A percentile compares a stretch with the other conserved stretches of the same genome.
phyloP scores from a whole-genome alignment of 345 rosid genomes.

The Salix udensis region DNA sequence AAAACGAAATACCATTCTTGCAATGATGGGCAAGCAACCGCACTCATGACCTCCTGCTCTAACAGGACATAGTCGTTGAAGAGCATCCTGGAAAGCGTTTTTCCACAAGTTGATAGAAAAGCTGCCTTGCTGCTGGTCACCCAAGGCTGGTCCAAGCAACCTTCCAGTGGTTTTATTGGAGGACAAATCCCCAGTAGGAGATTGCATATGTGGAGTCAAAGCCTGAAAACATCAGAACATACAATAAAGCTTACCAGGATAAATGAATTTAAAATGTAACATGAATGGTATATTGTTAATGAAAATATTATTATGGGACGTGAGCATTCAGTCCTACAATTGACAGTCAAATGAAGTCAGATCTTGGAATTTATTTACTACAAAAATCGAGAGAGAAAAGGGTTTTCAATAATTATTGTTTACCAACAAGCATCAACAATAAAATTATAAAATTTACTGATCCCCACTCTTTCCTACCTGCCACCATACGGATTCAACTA shows the following conservation, averaged over 20 bases:
- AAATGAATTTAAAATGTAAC: background rate
- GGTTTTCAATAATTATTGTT: background rate
- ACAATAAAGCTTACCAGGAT: background rate
- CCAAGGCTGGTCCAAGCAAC: conserved; percentile 67
- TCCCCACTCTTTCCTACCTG: conserved; percentile 51
- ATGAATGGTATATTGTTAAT: background rate
- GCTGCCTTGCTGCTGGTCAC: conserved; percentile 76
- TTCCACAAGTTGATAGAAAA: conserved; percentile 76
- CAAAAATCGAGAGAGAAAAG: background rate
- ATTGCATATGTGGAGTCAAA: conserved; percentile 88
- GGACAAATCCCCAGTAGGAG: conserved; percentile 44
- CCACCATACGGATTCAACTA: conserved; percentile 97
- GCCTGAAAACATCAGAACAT: conserved; percentile 39
- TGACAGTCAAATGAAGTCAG: background rate
- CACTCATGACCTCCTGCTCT: conserved; percentile 85
- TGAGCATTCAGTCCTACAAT: background rate
- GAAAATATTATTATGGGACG: background rate
- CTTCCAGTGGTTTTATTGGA: conserved; percentile 39
- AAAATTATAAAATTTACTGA: background rate
- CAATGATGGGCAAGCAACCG: conserved; percentile 81
- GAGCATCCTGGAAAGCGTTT: conserved; percentile 75
- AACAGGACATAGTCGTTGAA: conserved; percentile 76
- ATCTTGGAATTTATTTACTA: background rate
- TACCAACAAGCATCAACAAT: background rate
- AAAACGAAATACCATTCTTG: conserved; percentile 52